Evolutionary conservation across 2,329 filamentous ascomycete species (phyloP).

Genomic region (Esteya vermicola): DNA sequence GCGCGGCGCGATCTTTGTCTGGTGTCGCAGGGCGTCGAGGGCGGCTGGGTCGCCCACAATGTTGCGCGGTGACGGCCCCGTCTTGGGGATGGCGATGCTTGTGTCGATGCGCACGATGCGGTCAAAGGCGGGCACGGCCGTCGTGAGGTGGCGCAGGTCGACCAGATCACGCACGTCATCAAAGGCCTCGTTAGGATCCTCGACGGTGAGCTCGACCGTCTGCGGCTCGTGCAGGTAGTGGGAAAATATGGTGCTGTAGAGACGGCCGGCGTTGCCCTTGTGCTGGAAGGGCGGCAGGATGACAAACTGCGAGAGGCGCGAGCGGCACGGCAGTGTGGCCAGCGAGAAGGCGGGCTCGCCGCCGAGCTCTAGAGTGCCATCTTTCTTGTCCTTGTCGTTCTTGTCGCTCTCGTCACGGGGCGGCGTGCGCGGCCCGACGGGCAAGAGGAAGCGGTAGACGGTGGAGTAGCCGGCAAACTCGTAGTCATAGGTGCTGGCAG

Average conservation of each 20-base stretch:
- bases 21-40: constrained; percentile 41
- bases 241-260: constrained; percentile 70
- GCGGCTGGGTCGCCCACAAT: constrained; percentile 46
- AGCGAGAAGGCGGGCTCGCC: constrained; percentile 22
- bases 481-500: constrained; percentile 44
- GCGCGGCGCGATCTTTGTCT: constrained; percentile 59
- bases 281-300: constrained; percentile 79
- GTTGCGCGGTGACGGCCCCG: constrained; percentile 29
- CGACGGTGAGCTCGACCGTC: constrained; percentile 75
- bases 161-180: constrained; percentile 65
- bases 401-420: constrained; percentile 14
- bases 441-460: constrained; percentile 79
- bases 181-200: constrained; percentile 83
- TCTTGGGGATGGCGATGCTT: constrained; percentile 30
- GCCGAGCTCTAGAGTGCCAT: constrained; percentile 25
- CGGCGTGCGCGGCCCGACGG: constrained; percentile 35
- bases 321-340: constrained; percentile 55
- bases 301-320: constrained; percentile 85
- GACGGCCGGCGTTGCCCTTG: constrained; percentile 60
- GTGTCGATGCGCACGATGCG: constrained; percentile 39
- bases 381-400: no score
- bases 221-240: constrained; percentile 52
- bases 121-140: constrained; percentile 38
- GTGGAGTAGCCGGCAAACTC: constrained; percentile 81
- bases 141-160: constrained; percentile 55